Conservation (phyloP, 139 green algal genomes). For the Monoraphidium neglectum region DNA sequence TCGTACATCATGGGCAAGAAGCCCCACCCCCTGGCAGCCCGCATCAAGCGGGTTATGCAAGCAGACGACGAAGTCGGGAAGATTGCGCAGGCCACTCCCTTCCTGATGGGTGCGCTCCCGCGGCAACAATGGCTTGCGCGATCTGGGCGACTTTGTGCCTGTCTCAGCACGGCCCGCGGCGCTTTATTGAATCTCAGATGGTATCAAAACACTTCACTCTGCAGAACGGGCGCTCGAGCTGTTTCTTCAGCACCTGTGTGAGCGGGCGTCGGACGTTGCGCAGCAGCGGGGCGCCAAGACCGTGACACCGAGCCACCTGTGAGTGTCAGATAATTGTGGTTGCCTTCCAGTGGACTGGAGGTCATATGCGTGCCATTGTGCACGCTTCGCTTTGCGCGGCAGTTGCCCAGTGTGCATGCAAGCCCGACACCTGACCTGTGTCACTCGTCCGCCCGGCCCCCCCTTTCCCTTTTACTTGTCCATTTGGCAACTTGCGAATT, state of each 20-base stretch:
- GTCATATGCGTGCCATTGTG: too few relatives aligned
- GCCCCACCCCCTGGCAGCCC: slow-evolving; percentile 58
- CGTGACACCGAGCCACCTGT: slow-evolving; percentile 81
- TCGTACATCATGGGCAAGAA: slow-evolving; percentile 43
- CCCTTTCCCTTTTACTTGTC: too few relatives aligned
- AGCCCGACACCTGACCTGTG: too few relatives aligned
- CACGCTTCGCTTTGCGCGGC: too few relatives aligned
- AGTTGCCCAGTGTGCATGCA: too few relatives aligned
- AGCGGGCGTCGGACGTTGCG: slow-evolving; percentile 61
- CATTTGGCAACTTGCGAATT: not conserved
- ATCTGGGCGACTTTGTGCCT: too few relatives aligned
- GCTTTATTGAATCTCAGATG: too few relatives aligned
- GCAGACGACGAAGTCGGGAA: slow-evolving; percentile 96
- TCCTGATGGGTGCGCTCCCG: slow-evolving; percentile 87
- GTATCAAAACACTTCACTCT: not conserved
- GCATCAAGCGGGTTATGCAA: slow-evolving; percentile 97
- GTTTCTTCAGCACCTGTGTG: slow-evolving; percentile 79
- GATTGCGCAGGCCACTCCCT: slow-evolving; percentile 85
- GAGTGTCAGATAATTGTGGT: slow-evolving; percentile 39
- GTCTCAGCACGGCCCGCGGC: too few relatives aligned
- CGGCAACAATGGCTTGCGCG: too few relatives aligned
- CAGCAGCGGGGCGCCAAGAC: slow-evolving; percentile 68
- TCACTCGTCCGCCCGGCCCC: too few relatives aligned
- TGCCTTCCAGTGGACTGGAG: too few relatives aligned
- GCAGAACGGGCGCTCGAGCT: slow-evolving; percentile 88